Evolutionary conservation across 2,329 filamentous ascomycete genomes (phyloP).

Genomic region (Pseudogymnoascus sp.): DNA sequence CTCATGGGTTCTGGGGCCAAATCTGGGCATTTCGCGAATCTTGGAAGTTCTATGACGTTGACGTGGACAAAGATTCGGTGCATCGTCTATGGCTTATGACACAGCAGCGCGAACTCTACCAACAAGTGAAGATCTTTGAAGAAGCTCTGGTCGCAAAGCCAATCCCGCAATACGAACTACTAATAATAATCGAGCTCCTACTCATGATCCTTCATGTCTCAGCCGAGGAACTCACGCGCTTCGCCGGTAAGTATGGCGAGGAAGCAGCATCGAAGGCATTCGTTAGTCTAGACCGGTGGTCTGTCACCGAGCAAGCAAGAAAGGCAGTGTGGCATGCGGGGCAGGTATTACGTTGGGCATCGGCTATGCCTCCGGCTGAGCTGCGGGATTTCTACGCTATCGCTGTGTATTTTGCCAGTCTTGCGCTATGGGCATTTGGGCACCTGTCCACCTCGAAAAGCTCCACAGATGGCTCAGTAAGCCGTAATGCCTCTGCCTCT

Average conservation of each 20-base stretch:
- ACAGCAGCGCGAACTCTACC: slow-evolving; percentile 13
- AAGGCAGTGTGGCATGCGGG: slow-evolving; percentile 19
- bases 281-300: slow-evolving; percentile 12
- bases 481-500: slow-evolving; percentile 28
- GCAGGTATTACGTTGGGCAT: slow-evolving; percentile 16
- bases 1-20: slow-evolving; percentile 16
- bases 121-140: neutral
- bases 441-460: slow-evolving; percentile 34
- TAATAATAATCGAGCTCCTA: slow-evolving; percentile 14
- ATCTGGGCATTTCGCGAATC: slow-evolving; percentile 15
- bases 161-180: neutral
- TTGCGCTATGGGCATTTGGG: slow-evolving; percentile 64
- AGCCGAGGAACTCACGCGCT: slow-evolving; percentile 16
- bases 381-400: neutral
- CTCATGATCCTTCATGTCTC: slow-evolving; percentile 16
- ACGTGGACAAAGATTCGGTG: neutral
- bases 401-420: slow-evolving; percentile 40
- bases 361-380: neutral
- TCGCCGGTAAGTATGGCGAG: slow-evolving; percentile 18
- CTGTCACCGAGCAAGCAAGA: neutral
- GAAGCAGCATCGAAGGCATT: slow-evolving; percentile 14
- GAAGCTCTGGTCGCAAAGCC: neutral
- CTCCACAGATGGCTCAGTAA: slow-evolving; percentile 23
- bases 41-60: slow-evolving; percentile 10
- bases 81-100: slow-evolving; percentile 16